Evolutionary conservation across 78 protist species (phyloP).

Genomic region (Dictyostelium discoideum): DNA sequence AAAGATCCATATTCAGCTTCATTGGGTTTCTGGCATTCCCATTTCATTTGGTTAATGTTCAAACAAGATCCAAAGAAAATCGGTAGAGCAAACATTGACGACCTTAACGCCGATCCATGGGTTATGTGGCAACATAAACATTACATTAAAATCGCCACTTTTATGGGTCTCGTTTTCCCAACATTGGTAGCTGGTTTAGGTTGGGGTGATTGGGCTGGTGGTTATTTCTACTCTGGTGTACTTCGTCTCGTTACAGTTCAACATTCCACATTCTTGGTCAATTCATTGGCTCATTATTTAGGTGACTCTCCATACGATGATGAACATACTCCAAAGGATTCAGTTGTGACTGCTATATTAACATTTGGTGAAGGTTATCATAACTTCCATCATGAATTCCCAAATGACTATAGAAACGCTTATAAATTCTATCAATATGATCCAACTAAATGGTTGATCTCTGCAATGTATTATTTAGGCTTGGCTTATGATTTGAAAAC

Average conservation of each 20-base stretch:
- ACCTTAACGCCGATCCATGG: slow-evolving; percentile 70
- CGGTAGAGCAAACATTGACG: slow-evolving; percentile 78
- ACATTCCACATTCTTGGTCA: slow-evolving; percentile 92
- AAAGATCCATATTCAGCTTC: slow-evolving; percentile 90
- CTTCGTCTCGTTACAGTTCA: slow-evolving; percentile 76
- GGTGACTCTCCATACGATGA: slow-evolving; percentile 87
- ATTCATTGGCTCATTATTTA: slow-evolving; percentile 89
- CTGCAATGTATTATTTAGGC: slow-evolving; percentile 40
- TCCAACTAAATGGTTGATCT: slow-evolving; percentile 93
- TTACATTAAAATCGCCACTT: slow-evolving; percentile 69
- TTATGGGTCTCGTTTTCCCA: slow-evolving; percentile 81
- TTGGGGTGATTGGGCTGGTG: slow-evolving; percentile 90
- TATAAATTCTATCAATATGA: slow-evolving; percentile 85
- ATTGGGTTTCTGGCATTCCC: slow-evolving; percentile 89
- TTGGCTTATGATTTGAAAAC: slow-evolving; percentile 66
- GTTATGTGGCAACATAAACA: slow-evolving; percentile 86
- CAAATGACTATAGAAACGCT: slow-evolving; percentile 91
- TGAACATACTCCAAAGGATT: slow-evolving; percentile 75
- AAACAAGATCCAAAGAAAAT: slow-evolving; percentile 83
- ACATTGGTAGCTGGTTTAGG: slow-evolving; percentile 79
- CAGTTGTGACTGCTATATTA: slow-evolving; percentile 81
- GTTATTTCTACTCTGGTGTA: slow-evolving; percentile 84
- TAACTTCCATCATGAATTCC: slow-evolving; percentile 95
- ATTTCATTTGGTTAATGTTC: slow-evolving; percentile 91
- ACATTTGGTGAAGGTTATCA: slow-evolving; percentile 96